Evolutionary conservation across 1,284 basidiomycete genomes (phyloP), one percentile per base, ranked within the genome.

Genomic region (Melampsora larici-populina): DNA sequence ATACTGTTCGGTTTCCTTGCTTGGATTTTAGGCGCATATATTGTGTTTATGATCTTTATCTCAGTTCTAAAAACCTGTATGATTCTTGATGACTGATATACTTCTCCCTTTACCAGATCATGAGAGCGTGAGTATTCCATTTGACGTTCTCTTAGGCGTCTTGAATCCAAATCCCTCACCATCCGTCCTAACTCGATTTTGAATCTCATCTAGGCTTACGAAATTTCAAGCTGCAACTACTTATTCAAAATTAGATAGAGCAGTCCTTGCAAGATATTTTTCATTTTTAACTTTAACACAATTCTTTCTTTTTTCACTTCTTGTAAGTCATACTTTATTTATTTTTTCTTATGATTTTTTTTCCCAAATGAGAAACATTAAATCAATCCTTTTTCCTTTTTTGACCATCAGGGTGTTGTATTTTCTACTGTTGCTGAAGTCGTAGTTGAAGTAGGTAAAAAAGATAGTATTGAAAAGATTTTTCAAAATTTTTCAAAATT

Each of bases 201-300:
- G 5, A 13, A 43, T 43, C 1, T 13, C 13, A 24, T 49, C 49
- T 62, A 66, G 65, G 55, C 63, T 66, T 31, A 31, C 58, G 24
- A 64, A 40, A 60, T 65, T 26, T 9, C 82, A 82, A 62, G 82
- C 82, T 24, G 80, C 81, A 6, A 80, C 80, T 4, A 86, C 93
- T 2, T 90, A 92, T 79, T 90, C 89, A 15, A 89, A 90, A 60
- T 87, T 95, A 65, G 94, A 97, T 81, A 90, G 94, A 60, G 90
- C 91, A 31, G 93, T 97, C 77, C 88, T 94, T 63, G 92, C 92
- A 26, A 89, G 93, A 49, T 97, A 97, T 85, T 97, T 90, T 82
- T 88, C 91, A 8, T 97, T 97, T 87, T 87, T 97, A 84, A 89
- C 96, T 79, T 90, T 95, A 83, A 91, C 90, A 71, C 92, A 94